These are phyloP conservation scores for Seiridium cupressi DNA, from an alignment of 2,329 filamentous ascomycete genomes.

Conservation along the genomic window DNA sequence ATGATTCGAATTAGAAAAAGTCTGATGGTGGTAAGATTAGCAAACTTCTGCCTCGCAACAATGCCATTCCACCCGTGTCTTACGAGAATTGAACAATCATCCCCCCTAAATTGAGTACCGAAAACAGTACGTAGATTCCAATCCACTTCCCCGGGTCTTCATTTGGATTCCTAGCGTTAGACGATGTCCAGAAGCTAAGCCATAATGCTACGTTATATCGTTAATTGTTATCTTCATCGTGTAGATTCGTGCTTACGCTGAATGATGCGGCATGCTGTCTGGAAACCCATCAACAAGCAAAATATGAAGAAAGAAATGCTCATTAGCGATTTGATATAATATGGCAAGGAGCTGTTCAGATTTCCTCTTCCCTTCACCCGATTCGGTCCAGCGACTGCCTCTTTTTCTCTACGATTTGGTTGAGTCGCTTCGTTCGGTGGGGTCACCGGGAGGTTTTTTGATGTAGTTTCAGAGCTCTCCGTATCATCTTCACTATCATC, in stretches of 20 bases:
- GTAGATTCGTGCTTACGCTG: neutral
- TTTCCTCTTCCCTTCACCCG: neutral
- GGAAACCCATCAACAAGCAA: neutral
- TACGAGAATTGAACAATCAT: conserved; percentile 2
- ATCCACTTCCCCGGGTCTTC: conserved; percentile 6
- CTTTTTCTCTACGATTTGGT: neutral
- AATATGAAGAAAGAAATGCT: conserved; percentile 1
- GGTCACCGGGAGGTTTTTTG: neutral
- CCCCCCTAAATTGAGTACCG: neutral
- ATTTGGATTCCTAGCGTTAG: neutral
- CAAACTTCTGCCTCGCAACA: neutral
- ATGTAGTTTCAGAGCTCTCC: neutral
- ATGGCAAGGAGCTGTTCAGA: conserved; percentile 3
- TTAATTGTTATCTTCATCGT: neutral
- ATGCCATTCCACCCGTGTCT: neutral
- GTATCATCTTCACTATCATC: neutral
- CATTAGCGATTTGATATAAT: conserved; percentile 3
- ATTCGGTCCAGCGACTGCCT: too few species aligned
- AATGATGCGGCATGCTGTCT: neutral
- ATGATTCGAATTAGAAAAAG: conserved; percentile 1
- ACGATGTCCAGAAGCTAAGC: conserved; percentile 6
- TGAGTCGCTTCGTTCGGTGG: neutral
- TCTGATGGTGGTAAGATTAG: neutral
- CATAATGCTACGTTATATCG: neutral
- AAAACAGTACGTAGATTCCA: conserved; percentile 4